Percentiles rank a stretch among this genome's conserved stretches.
These are phyloP conservation scores for Fusarium nanum DNA, from an alignment of 2,329 filamentous ascomycete genomes.

Conservation along the genomic window DNA sequence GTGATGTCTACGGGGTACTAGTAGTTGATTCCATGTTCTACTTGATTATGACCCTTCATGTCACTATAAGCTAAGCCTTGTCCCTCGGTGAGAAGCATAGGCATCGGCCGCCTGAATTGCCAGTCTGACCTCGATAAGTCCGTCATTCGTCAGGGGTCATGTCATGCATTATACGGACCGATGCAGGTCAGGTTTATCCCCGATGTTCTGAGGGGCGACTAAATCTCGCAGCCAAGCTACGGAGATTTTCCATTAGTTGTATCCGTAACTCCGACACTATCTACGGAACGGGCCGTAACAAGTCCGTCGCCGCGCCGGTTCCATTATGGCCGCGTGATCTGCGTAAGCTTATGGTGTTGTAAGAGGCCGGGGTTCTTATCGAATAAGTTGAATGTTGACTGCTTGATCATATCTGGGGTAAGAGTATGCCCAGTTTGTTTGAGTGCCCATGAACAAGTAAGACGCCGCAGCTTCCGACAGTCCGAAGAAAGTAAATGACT, in stretches of 20 bases:
- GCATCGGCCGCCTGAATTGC: not conserved
- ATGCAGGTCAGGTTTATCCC: not conserved
- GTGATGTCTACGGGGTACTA: slow-evolving; percentile 1
- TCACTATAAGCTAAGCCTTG: not conserved
- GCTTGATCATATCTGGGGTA: not conserved
- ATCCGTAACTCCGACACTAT: not conserved
- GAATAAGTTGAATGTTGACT: not conserved
- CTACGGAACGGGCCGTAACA: not conserved
- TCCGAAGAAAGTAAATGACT: not conserved
- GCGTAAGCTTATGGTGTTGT: not conserved
- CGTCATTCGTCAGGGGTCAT: not conserved
- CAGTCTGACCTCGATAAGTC: not conserved
- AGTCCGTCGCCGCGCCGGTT: not conserved
- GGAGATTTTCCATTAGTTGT: not conserved
- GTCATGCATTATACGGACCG: slow-evolving; percentile 1
- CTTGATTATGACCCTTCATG: not conserved
- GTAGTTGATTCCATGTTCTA: slow-evolving; percentile 1
- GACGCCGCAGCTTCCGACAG: not conserved
- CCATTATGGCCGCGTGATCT: not conserved
- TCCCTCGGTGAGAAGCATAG: not conserved
- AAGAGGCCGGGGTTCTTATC: no score
- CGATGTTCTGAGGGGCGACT: not conserved
- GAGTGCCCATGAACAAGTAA: not conserved
- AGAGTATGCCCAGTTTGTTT: not conserved
- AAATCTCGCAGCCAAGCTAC: no score